A percentile compares a stretch with the other conserved stretches of the same genome.
Conservation (phyloP, 2,329 filamentous ascomycete species). For the Hymenoscyphus scutula region DNA sequence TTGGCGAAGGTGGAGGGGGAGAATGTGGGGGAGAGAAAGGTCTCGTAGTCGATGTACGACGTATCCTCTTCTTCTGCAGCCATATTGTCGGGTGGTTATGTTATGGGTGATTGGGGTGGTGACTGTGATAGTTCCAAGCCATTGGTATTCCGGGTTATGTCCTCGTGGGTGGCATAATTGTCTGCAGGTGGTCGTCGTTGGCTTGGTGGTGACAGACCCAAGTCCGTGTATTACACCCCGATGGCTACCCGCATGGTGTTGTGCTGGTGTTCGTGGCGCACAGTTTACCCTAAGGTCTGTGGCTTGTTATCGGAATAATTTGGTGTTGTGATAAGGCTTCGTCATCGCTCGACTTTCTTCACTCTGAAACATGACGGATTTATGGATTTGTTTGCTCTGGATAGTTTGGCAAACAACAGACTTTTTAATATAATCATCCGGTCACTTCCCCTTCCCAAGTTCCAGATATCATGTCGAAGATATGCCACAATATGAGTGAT, state of each 20-base stretch:
- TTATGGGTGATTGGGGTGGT: conserved; percentile 15
- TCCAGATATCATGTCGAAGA: not conserved
- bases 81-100: not conserved
- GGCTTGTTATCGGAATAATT: conserved; percentile 1
- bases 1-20: conserved; percentile 82
- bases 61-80: conserved; percentile 51
- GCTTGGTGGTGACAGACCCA: not conserved
- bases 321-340: not conserved
- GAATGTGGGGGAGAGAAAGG: conserved; percentile 82
- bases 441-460: not conserved
- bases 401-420: not conserved
- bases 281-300: conserved; percentile 1
- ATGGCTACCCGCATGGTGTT: conserved; percentile 1
- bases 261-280: conserved; percentile 1
- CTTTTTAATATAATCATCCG: not conserved
- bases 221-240: not conserved
- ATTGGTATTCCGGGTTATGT: conserved; percentile 13
- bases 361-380: not conserved
- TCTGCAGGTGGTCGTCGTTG: not conserved
- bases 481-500: not conserved
- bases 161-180: not conserved
- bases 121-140: conserved; percentile 10
- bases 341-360: conserved; percentile 1
- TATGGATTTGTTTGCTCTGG: not conserved
- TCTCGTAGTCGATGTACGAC: conserved; percentile 94